These are phyloP conservation scores for Nepenthes gracilis DNA, from an alignment of 148 eudicot species.

Conservation along the genomic window DNA sequence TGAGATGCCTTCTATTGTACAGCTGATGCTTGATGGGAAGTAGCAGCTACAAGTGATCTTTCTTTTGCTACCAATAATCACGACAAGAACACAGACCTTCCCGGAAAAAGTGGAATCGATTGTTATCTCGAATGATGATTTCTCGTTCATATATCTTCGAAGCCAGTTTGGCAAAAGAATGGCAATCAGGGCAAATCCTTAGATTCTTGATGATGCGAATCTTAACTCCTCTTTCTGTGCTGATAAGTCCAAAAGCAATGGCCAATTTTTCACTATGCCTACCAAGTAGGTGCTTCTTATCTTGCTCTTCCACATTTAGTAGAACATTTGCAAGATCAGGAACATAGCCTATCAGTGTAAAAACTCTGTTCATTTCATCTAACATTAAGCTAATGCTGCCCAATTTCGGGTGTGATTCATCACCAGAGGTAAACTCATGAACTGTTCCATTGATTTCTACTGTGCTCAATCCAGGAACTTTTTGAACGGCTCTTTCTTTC, in stretches of 20 bases:
- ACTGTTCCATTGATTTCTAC: not conserved
- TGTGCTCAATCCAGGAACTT: too few species aligned
- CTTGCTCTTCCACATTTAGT: conserved; percentile 16
- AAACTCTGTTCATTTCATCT: too few species aligned
- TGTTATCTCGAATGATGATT: conserved; percentile 23
- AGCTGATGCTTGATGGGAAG: too few species aligned
- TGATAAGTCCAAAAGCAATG: conserved; percentile 23
- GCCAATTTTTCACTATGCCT: conserved; percentile 34
- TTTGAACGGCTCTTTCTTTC: not conserved
- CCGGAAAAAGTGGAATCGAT: conserved; percentile 27
- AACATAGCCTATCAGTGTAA: too few species aligned
- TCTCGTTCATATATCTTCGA: conserved; percentile 22
- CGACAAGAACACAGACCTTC: conserved; percentile 28
- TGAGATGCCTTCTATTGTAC: too few species aligned
- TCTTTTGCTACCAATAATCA: conserved; percentile 19
- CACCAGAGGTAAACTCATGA: too few species aligned
- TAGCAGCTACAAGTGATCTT: too few species aligned
- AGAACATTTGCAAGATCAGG: conserved; percentile 10
- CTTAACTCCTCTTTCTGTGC: conserved; percentile 17
- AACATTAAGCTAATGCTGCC: too few species aligned
- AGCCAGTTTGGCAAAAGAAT: conserved; percentile 20
- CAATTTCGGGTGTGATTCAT: too few species aligned
- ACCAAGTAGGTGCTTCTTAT: conserved; percentile 16
- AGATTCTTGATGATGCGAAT: conserved; percentile 28
- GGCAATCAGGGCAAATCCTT: conserved; percentile 28